Evolutionary conservation across 768 basidiomycete genomes (phyloP).

Genomic region (Phaeotremella skinneri): DNA sequence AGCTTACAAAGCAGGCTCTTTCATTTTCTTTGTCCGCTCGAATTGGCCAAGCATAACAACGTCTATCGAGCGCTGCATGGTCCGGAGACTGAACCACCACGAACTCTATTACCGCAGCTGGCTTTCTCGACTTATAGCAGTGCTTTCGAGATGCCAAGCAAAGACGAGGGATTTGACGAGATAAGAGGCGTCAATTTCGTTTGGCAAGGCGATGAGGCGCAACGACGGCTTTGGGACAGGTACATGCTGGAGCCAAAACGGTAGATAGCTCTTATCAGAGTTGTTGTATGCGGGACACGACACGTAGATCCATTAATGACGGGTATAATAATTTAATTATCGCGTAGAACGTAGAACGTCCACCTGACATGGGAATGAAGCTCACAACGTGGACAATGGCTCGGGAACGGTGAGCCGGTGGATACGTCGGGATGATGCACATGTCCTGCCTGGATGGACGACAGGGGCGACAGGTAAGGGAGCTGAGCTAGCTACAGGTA

Average conservation of each 20-base stretch:
- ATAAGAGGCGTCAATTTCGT: slow-evolving; percentile 75
- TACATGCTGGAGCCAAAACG: slow-evolving; percentile 59
- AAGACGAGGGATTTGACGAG: slow-evolving; percentile 72
- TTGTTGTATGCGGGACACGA: no score
- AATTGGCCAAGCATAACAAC: slow-evolving; percentile 91
- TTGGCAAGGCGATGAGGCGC: slow-evolving; percentile 73
- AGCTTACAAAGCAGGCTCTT: slow-evolving; percentile 61
- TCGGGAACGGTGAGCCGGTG: no score
- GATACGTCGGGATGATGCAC: no score
- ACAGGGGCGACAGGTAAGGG: no score
- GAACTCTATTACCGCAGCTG: slow-evolving; percentile 38
- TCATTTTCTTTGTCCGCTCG: slow-evolving; percentile 69
- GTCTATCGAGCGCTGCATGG: slow-evolving; percentile 69
- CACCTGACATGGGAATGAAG: no score
- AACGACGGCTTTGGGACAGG: slow-evolving; percentile 70
- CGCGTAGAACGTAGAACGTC: no score
- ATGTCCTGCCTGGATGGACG: no score
- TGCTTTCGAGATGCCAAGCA: slow-evolving; percentile 61
- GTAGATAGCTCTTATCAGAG: slow-evolving; percentile 10
- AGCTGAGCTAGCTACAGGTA: no score
- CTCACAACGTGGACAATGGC: no score
- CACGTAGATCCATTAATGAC: no score
- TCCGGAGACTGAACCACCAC: slow-evolving; percentile 22
- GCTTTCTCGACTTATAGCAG: slow-evolving; percentile 44
- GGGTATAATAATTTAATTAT: no score